Evolutionary conservation across 2,329 filamentous ascomycete genomes (phyloP).

Genomic region (Mollisia scopiformis): DNA sequence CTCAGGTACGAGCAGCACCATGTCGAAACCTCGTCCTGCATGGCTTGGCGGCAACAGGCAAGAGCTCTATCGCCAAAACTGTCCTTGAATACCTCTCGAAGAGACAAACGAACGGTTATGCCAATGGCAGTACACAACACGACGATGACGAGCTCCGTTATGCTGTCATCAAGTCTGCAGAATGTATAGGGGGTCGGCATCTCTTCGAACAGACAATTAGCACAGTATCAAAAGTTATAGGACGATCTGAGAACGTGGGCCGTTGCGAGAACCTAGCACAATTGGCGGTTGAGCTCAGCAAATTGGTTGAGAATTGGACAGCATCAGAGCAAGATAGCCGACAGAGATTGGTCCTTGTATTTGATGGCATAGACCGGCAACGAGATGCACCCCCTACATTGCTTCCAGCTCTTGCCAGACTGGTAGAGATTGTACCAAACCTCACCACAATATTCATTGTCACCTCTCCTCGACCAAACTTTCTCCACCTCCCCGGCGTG

Average conservation of each 20-base stretch:
- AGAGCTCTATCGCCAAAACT: conserved; percentile 69
- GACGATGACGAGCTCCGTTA: conserved; percentile 53
- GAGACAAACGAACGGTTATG: neutral
- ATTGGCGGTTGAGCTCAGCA: conserved; percentile 72
- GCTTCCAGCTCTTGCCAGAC: conserved; percentile 76
- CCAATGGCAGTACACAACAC: neutral
- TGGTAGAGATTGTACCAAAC: conserved; percentile 80
- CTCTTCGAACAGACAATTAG: conserved; percentile 72
- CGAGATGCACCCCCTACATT: conserved; percentile 79
- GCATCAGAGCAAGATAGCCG: conserved; percentile 28
- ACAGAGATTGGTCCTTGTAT: conserved; percentile 73
- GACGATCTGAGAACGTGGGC: conserved; percentile 52
- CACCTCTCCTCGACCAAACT: conserved; percentile 68
- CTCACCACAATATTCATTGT: conserved; percentile 79
- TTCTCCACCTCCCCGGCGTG: conserved; percentile 70
- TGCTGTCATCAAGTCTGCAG: conserved; percentile 68
- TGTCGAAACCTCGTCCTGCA: conserved; percentile 71
- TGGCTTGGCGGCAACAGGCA: conserved; percentile 85
- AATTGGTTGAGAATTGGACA: conserved; percentile 50
- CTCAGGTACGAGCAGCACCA: conserved; percentile 20
- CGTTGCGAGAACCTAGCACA: conserved; percentile 82
- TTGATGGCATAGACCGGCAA: conserved; percentile 87
- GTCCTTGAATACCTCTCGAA: conserved; percentile 56
- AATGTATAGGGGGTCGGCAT: conserved; percentile 80
- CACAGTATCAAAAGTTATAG: conserved; percentile 57